Conservation (phyloP, 2,329 filamentous ascomycete genomes). For the Fusarium luffae region DNA sequence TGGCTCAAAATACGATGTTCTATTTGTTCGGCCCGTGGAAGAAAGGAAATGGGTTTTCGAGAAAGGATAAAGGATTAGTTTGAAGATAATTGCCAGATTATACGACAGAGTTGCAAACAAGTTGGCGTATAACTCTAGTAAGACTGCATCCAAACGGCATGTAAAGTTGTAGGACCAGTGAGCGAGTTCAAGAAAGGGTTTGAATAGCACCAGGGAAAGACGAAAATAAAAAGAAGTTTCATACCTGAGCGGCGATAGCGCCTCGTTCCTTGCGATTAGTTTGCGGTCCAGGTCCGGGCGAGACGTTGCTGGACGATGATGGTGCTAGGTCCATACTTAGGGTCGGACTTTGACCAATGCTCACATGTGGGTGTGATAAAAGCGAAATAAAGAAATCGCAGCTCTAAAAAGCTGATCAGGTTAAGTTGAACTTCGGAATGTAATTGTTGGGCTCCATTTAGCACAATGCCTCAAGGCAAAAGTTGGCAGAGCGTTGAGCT, state of each 20-base stretch:
- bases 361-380: conserved; percentile 35
- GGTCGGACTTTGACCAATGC: conserved; percentile 22
- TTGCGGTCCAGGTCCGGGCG: conserved; percentile 49
- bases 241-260: conserved; percentile 55
- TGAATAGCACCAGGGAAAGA: conserved; percentile 1
- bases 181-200: not conserved
- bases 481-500: conserved; percentile 28
- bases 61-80: not conserved
- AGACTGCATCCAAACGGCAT: not conserved
- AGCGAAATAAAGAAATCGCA: conserved; percentile 17
- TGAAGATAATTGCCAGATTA: not conserved
- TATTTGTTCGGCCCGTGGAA: not conserved
- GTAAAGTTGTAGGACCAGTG: not conserved
- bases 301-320: conserved; percentile 48
- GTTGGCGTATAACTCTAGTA: not conserved
- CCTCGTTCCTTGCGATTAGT: conserved; percentile 53
- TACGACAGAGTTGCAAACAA: not conserved
- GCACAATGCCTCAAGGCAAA: conserved; percentile 19
- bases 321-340: conserved; percentile 44
- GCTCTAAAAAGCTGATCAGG: conserved; percentile 44
- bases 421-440: conserved; percentile 27
- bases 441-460: conserved; percentile 40
- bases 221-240: not conserved
- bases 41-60: not conserved
- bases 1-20: not conserved